A percentile compares a stretch with the other conserved stretches of the same genome.
These are phyloP conservation scores for Thalassiosira exigua DNA, from an alignment of 352 stramenopile genomes.

Conservation along the genomic window DNA sequence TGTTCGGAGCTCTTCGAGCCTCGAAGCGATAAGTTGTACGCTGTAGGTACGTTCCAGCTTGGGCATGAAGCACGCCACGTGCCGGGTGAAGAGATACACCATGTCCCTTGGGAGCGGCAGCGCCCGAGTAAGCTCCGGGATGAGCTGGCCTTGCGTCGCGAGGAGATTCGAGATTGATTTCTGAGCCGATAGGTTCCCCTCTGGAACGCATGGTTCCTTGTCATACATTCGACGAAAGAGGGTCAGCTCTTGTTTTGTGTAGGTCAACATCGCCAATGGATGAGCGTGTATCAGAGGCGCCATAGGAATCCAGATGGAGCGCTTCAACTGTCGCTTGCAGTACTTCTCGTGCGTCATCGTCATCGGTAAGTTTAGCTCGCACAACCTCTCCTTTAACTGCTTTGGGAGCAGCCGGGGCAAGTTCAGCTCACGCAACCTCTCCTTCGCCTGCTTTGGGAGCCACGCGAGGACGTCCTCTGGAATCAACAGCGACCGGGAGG, in stretches of 20 bases:
- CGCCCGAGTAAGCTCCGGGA: slow-evolving; percentile 44
- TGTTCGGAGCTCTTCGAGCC: slow-evolving; percentile 17
- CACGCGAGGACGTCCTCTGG: slow-evolving; percentile 2
- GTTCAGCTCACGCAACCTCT: background rate
- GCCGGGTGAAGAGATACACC: slow-evolving; percentile 44
- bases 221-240: slow-evolving; percentile 8
- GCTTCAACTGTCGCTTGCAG: slow-evolving; percentile 16
- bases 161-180: slow-evolving; percentile 28
- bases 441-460: background rate
- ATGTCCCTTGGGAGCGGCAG: slow-evolving; percentile 61
- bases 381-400: background rate
- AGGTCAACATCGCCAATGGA: slow-evolving; percentile 13
- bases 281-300: slow-evolving; percentile 9
- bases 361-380: too few species aligned
- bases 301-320: slow-evolving; percentile 2
- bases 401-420: too few species aligned
- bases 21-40: slow-evolving; percentile 19
- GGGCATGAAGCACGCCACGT: slow-evolving; percentile 54
- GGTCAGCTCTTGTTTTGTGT: slow-evolving; percentile 30
- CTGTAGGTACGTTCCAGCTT: slow-evolving; percentile 42
- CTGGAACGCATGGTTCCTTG: background rate
- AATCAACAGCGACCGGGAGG: slow-evolving; percentile 20
- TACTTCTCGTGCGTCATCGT: slow-evolving; percentile 11
- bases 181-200: background rate
- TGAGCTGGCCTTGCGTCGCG: slow-evolving; percentile 23